Base-by-base conservation (phyloP, 2,329 filamentous ascomycete genomes). In the Myriosclerotinia scirpicola region DNA sequence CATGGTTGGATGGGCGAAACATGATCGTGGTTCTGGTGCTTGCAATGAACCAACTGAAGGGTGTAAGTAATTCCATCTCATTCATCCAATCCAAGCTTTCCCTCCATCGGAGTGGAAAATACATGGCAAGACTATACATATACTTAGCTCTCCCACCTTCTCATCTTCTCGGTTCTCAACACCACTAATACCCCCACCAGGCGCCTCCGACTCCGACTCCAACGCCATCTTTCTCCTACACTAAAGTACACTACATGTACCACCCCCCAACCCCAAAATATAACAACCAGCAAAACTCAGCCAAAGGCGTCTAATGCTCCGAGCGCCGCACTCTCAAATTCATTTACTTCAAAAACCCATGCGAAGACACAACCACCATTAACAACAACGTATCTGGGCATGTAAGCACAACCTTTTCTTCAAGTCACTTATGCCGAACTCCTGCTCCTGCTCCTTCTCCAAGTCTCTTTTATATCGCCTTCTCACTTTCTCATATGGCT, bases 321-420 rank as follows among this genome's bases (percentile, higher is more conserved):
- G 61, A 40, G 15, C 26, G 52, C 26, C 55, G 61, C 26, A 54
- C 22, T 8, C 38, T 55, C 14, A 26, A 44, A 22, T 55, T 12
- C 52, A 20, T 55, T 20, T 64, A 11, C 17, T 56, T 56, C 52
- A 40, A 64, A 46, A 52, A 64, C 5, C 14, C 56, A 22, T 64
- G 30, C 17, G 40, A 64, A 46, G 40, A 64, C 17, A 40, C 52
- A 0, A 56, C 40, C 20, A 38, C 30, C 38, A 22, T 48, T 12
- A 64, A 56, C 36, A 64, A 38, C 5, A 40, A 64, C 2, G 15
- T 14, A 15, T 20, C 61, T 2, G 40, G 61, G 5, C 38, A 55
- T 17, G 20, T 48, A 48, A 48, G 17, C 20, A 22, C 7, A n/a
- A 17, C 6, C 15, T 20, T 20, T 46, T 20, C 14, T 46, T 15